These are phyloP conservation scores for Oryza rufipogon DNA, from an alignment of 176 grass and related monocot genomes.

Conservation along the genomic window DNA sequence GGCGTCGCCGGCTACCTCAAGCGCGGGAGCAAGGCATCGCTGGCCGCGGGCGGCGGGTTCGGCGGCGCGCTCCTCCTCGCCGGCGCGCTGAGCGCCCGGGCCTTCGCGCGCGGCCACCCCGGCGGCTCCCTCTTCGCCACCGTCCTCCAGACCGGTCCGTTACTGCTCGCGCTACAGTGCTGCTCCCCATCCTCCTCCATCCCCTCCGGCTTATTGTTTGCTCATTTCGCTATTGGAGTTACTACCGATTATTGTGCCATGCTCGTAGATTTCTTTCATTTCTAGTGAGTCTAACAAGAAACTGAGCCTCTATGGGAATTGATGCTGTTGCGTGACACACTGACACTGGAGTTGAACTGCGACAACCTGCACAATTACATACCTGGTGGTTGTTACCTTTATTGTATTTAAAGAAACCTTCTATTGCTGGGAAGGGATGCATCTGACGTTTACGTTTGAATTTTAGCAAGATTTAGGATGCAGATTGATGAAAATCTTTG, in stretches of 20 bases:
- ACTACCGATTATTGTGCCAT: not conserved
- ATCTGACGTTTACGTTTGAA: not conserved
- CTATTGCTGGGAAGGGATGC: not conserved
- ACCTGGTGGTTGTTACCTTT: no score
- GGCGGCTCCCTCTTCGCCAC: slow-evolving; percentile 53
- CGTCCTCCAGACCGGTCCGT: slow-evolving; percentile 70
- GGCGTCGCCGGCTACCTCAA: slow-evolving; percentile 64
- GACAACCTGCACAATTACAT: not conserved
- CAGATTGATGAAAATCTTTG: no score
- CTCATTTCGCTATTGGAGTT: not conserved
- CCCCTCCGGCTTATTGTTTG: not conserved
- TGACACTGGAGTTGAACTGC: not conserved
- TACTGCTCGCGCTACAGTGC: not conserved
- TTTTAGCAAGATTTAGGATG: not conserved
- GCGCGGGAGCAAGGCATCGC: slow-evolving; percentile 58
- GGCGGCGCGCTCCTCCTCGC: slow-evolving; percentile 70
- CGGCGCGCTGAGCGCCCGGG: slow-evolving; percentile 67
- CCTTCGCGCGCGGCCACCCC: slow-evolving; percentile 53
- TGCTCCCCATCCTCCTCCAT: not conserved
- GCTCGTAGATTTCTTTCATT: not conserved
- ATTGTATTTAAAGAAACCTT: no score
- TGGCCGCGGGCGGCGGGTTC: slow-evolving; percentile 63
- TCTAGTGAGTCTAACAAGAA: not conserved
- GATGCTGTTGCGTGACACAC: not conserved
- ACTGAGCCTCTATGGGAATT: not conserved